These are phyloP conservation scores for Ehretia macrophylla DNA, from an alignment of 257 asterid species.

Conservation along the genomic window DNA sequence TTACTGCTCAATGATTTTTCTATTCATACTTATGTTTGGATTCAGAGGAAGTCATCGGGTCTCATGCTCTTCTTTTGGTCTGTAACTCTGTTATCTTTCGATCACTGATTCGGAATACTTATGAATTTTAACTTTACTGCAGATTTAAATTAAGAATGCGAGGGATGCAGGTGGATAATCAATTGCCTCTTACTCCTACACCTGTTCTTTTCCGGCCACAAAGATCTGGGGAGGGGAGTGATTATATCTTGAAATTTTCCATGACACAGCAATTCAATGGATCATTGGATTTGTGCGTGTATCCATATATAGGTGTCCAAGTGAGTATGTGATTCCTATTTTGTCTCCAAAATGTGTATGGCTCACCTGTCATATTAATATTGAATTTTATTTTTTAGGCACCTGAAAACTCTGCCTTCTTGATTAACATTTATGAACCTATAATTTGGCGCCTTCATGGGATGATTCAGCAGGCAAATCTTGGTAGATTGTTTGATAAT, in stretches of 20 bases:
- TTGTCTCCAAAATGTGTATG: constrained; percentile 6
- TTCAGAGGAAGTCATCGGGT: not conserved
- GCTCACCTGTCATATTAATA: constrained; percentile 10
- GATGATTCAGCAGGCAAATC: constrained; percentile 79
- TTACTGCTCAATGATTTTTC: not conserved
- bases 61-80: not conserved
- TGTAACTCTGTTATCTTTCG: not conserved
- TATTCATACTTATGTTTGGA: not conserved
- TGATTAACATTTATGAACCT: constrained; percentile 91
- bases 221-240: constrained; percentile 77
- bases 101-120: constrained; percentile 28
- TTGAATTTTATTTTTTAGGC: constrained; percentile 47
- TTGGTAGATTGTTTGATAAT: constrained; percentile 49
- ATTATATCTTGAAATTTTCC: constrained; percentile 81
- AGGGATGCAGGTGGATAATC: constrained; percentile 92
- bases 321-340: constrained; percentile 40
- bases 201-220: constrained; percentile 97
- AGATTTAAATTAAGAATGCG: constrained; percentile 90
- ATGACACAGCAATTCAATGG: constrained; percentile 95
- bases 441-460: constrained; percentile 97
- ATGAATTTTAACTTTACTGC: constrained; percentile 9
- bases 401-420: constrained; percentile 87
- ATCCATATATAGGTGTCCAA: constrained; percentile 94
- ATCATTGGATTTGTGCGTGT: constrained; percentile 75
- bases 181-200: constrained; percentile 92